Evolutionary conservation across 768 basidiomycete species (phyloP).

Genomic region (Podaxis pistillaris): DNA sequence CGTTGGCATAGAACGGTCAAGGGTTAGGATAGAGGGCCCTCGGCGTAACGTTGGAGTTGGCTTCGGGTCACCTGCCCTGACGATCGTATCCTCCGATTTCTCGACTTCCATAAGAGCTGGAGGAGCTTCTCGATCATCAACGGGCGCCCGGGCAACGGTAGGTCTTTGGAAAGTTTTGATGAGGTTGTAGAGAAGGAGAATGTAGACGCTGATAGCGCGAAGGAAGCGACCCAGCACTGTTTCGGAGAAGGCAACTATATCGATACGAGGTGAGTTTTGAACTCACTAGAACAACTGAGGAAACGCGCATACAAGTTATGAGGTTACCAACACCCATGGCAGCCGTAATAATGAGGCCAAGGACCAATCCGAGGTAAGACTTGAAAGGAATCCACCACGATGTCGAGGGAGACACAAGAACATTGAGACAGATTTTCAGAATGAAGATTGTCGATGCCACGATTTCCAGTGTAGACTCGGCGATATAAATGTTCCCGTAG

Average conservation of each 20-base stretch:
- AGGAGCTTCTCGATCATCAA: neutral
- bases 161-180: constrained; percentile 38
- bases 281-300: constrained; percentile 11
- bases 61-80: neutral
- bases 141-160: neutral
- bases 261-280: neutral
- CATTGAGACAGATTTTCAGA: constrained; percentile 60
- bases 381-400: constrained; percentile 43
- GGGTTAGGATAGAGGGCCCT: neutral
- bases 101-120: neutral
- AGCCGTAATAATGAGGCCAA: constrained; percentile 50
- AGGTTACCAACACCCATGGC: constrained; percentile 58
- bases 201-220: constrained; percentile 61
- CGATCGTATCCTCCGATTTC: neutral
- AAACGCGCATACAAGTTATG: constrained; percentile 47
- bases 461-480: constrained; percentile 57
- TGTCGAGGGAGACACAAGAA: constrained; percentile 39
- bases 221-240: constrained; percentile 65
- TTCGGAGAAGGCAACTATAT: constrained; percentile 66
- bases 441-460: constrained; percentile 57
- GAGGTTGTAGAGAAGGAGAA: constrained; percentile 57
- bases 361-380: constrained; percentile 47
- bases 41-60: neutral
- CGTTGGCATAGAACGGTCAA: neutral
- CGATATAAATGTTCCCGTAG: constrained; percentile 50